These are phyloP conservation scores for Clarireedia monteithiana DNA, from an alignment of 2,329 filamentous ascomycete genomes.

Conservation along the genomic window DNA sequence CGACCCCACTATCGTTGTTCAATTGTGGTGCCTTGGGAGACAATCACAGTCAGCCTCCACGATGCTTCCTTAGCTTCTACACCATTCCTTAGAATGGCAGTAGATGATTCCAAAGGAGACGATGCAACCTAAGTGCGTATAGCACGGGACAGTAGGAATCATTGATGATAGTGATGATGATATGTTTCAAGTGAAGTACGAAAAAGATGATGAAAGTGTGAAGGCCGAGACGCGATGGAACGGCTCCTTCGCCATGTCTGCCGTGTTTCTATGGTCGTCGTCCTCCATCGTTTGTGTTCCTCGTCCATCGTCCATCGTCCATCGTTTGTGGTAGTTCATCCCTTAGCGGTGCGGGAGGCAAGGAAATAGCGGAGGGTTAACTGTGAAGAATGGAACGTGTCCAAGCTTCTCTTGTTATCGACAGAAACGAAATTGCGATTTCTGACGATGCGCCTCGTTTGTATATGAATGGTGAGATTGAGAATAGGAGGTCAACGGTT, in stretches of 20 bases:
- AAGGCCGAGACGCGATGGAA: too few species aligned
- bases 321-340: too few species aligned
- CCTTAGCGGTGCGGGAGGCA: neutral
- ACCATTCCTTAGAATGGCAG: neutral
- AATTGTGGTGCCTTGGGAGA: neutral
- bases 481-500: neutral
- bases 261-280: too few species aligned
- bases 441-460: neutral
- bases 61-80: neutral
- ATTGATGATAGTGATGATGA: neutral
- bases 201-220: too few species aligned
- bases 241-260: too few species aligned
- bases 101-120: neutral
- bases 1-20: neutral
- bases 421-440: slow-evolving; percentile 1
- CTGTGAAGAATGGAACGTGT: neutral
- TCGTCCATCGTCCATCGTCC: too few species aligned
- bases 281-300: too few species aligned
- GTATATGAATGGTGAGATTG: neutral
- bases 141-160: neutral
- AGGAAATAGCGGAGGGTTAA: neutral
- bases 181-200: neutral
- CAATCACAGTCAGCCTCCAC: neutral
- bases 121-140: neutral
- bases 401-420: slow-evolving; percentile 5